phyloP scores from a whole-genome alignment of 371 early-diverging fungal species.

The Mortierella sp. region DNA sequence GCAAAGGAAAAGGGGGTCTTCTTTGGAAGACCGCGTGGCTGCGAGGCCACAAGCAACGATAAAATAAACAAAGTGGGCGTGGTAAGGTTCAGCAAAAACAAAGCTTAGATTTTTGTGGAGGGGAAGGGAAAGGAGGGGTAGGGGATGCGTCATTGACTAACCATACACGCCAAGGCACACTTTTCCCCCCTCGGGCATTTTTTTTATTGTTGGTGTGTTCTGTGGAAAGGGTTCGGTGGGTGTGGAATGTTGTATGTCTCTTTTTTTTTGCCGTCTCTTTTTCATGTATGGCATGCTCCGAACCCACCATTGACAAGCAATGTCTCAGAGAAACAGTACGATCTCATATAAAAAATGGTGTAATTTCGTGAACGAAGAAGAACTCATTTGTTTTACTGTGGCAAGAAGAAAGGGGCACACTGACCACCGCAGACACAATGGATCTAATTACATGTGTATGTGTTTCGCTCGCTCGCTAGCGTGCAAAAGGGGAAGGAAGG shows the following conservation, averaged over 20 bases:
- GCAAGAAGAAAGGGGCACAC: neutral
- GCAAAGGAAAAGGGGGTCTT: neutral
- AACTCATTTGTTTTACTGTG: neutral
- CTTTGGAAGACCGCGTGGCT: neutral
- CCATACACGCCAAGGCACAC: neutral
- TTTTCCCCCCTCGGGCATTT: neutral
- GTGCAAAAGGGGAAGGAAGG: neutral
- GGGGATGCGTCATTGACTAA: neutral
- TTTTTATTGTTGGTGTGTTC: neutral
- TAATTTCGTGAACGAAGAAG: neutral
- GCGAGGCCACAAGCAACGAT: neutral
- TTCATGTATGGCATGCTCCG: neutral
- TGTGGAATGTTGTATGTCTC: neutral
- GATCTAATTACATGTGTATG: neutral
- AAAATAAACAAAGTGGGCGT: neutral
- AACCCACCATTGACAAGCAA: neutral
- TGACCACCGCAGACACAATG: neutral
- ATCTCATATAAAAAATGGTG: neutral
- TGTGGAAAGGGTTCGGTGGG: neutral
- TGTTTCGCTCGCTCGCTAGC: neutral
- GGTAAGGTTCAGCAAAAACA: neutral
- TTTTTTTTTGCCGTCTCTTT: neutral
- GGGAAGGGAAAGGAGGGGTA: neutral
- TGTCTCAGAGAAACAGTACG: neutral
- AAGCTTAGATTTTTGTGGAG: slow-evolving; percentile 2